Conservation (phyloP, 805 yeast species). For the Huiozyma sinensis region DNA sequence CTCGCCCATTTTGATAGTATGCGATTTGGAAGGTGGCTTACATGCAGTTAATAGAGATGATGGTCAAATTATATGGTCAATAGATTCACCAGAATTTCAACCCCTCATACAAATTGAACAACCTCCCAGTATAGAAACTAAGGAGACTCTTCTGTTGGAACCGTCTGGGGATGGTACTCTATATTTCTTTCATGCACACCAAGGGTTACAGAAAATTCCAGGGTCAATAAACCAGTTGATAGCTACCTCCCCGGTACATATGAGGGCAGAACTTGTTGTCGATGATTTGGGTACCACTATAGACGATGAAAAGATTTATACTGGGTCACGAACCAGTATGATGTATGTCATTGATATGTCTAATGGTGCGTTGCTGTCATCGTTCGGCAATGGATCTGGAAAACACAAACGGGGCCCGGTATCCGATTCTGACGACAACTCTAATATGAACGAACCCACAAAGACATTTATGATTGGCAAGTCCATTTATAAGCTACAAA, state of each 20-base stretch:
- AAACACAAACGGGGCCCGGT: constrained; percentile 10
- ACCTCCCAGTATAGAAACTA: constrained; percentile 8
- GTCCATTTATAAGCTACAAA: constrained; percentile 60
- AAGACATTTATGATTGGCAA: constrained; percentile 47
- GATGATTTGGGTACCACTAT: constrained; percentile 30
- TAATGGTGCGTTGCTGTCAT: constrained; percentile 62
- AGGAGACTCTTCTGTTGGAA: constrained; percentile 74
- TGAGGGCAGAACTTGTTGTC: constrained; percentile 34
- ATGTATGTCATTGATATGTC: constrained; percentile 61
- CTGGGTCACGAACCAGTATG: constrained; percentile 72
- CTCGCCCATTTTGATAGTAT: constrained; percentile 51
- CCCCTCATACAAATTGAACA: constrained; percentile 18
- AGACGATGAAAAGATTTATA: constrained; percentile 69
- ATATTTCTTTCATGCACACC: constrained; percentile 63
- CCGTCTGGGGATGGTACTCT: constrained; percentile 79
- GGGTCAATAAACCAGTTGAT: constrained; percentile 70
- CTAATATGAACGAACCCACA: constrained; percentile 1
- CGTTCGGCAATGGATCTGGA: constrained; percentile 48
- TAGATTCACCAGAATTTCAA: constrained; percentile 37
- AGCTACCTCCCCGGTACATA: constrained; percentile 73
- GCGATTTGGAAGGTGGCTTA: constrained; percentile 79
- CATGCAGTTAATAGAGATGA: constrained; percentile 70
- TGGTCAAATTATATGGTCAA: constrained; percentile 70
- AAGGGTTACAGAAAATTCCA: constrained; percentile 74
- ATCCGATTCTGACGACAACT: constrained; percentile 5